Evolutionary conservation across 129 eudicot species (phyloP).

Genomic region (Flaveria brownii): DNA sequence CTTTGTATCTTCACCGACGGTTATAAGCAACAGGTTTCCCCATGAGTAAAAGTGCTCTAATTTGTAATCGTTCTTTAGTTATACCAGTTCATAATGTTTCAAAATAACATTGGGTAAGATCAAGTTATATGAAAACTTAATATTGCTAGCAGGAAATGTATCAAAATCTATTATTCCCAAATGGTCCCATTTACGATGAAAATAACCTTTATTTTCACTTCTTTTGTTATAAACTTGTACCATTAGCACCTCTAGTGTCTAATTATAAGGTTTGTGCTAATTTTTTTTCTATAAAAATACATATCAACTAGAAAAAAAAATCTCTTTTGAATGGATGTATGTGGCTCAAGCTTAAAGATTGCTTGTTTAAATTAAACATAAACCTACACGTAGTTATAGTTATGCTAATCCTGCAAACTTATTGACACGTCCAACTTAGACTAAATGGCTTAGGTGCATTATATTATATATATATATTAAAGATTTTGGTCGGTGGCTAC

Average conservation of each 20-base stretch:
- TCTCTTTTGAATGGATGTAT: background rate
- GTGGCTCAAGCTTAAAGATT: background rate
- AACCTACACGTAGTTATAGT: background rate
- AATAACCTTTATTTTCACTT: background rate
- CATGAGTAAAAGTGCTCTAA: no score
- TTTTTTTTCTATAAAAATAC: no score
- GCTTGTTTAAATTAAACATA: background rate
- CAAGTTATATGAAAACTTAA: background rate
- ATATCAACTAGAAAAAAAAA: background rate
- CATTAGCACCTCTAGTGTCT: no score
- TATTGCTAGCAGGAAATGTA: background rate
- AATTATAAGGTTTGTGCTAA: no score
- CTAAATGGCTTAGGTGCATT: background rate
- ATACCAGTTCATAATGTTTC: no score
- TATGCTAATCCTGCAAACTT: background rate
- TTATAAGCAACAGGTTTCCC: no score
- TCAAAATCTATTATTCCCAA: background rate
- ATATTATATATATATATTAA: no score
- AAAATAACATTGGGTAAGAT: no score
- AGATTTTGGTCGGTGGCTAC: no score
- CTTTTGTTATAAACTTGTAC: background rate
- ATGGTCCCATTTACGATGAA: background rate
- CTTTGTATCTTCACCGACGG: no score
- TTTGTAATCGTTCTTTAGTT: no score
- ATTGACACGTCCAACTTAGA: background rate